Evolutionary conservation across 495 filamentous ascomycete species (phyloP).

Genomic region (Jackrogersella multiformis): DNA sequence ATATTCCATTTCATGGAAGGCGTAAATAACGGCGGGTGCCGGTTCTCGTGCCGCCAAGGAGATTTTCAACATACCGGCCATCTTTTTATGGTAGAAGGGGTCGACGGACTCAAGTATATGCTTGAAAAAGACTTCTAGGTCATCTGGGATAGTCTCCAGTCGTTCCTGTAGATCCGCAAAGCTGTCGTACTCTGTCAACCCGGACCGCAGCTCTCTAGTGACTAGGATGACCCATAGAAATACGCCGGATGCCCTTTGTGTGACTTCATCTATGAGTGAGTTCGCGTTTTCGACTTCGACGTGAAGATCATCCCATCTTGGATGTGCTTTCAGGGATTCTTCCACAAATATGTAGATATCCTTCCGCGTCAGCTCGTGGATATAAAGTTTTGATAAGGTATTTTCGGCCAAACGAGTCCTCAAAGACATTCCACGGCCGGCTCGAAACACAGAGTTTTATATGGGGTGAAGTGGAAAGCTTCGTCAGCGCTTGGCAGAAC

Average conservation of each 20-base stretch:
- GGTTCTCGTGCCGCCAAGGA: not conserved
- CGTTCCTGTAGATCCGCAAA: slow-evolving; percentile 32
- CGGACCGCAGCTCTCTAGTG: slow-evolving; percentile 38
- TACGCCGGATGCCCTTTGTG: slow-evolving; percentile 46
- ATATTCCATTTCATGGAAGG: slow-evolving; percentile 13
- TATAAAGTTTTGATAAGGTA: not conserved
- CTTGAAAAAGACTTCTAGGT: slow-evolving; percentile 43
- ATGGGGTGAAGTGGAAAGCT: not conserved
- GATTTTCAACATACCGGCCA: slow-evolving; percentile 21
- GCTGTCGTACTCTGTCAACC: slow-evolving; percentile 46
- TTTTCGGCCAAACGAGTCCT: not conserved
- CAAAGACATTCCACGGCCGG: not conserved
- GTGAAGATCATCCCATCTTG: slow-evolving; percentile 20
- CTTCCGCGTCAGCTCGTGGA: slow-evolving; percentile 1
- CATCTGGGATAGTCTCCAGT: slow-evolving; percentile 43
- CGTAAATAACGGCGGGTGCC: not conserved
- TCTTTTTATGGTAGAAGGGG: slow-evolving; percentile 18
- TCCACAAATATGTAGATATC: not conserved
- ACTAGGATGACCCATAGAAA: slow-evolving; percentile 58
- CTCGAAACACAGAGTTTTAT: slow-evolving; percentile 1
- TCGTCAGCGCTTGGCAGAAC: not conserved
- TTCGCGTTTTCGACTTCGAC: not conserved
- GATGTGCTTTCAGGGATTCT: not conserved
- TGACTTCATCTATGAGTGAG: slow-evolving; percentile 26
- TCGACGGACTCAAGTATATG: slow-evolving; percentile 34